Conservation (phyloP, 2,329 filamentous ascomycete species). For the Fusarium tanahbumbuense region DNA sequence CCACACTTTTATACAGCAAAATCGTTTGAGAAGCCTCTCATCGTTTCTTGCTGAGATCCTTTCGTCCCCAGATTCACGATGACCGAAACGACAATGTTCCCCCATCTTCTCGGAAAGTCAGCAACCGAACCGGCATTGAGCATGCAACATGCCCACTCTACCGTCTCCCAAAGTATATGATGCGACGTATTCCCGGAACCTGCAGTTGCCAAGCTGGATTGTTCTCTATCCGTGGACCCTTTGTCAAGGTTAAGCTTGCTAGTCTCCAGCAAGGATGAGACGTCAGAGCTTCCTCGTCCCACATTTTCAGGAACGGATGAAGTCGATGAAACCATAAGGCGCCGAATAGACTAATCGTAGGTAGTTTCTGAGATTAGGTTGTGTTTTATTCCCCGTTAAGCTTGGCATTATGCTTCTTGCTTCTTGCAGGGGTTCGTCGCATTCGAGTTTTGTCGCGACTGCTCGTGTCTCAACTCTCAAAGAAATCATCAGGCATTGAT, state of each 20-base stretch:
- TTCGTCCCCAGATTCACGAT: constrained; percentile 10
- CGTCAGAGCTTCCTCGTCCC: constrained; percentile 6
- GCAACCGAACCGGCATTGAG: neutral
- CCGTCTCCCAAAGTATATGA: neutral
- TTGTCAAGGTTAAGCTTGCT: neutral
- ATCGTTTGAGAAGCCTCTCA: neutral
- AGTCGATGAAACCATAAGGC: neutral
- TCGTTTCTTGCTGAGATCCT: constrained; percentile 7
- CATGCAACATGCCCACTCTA: neutral
- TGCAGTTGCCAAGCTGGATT: constrained; percentile 20
- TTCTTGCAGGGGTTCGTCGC: constrained; percentile 19
- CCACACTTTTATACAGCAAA: constrained; percentile 20
- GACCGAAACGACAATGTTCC: neutral
- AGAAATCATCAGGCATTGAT: constrained; percentile 21
- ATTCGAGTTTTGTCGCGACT: constrained; percentile 4
- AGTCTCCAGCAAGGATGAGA: constrained; percentile 5
- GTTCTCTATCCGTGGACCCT: constrained; percentile 10
- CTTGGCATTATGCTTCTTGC: constrained; percentile 30
- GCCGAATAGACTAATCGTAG: neutral
- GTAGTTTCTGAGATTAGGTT: neutral
- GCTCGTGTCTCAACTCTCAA: constrained; percentile 6
- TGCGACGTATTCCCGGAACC: constrained; percentile 1
- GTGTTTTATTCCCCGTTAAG: neutral
- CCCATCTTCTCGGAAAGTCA: constrained; percentile 30
- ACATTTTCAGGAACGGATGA: neutral